Base-by-base conservation (phyloP, 1,284 basidiomycete genomes). In the Coniferiporia sulphurascens region DNA sequence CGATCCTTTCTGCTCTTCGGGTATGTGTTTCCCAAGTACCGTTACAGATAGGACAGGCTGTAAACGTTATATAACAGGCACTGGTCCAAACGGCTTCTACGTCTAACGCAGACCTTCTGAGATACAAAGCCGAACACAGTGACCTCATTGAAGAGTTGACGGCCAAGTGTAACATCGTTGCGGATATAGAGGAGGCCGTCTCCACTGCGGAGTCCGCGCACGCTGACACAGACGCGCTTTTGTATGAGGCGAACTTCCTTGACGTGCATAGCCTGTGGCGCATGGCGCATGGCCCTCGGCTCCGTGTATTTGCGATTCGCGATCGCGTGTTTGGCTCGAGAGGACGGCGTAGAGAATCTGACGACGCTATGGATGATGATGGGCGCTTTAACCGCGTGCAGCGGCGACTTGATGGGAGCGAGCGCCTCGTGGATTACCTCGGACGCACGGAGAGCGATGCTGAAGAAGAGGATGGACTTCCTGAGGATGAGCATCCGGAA, bases 401-500 rank as follows among this genome's bases (percentile, higher is more conserved):
- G 68, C 84, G 84, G 83, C 83, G 80, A 59, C 70, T 89, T 43
- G 85, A 86, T 65, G 87, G 86, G 5, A 65, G 68, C 41, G 78
- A 81, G 68, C 72, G 81, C 49, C 69, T 84, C 1, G 87, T 91
- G 52, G 88, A 91, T 69, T 70, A 73, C 41, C 67, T 82, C 46
- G 88, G 89, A 12, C 74, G 87, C 50, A 90, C 86, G 58, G 87
- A 88, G 73, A 83, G 81, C 62, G 88, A 91, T 70, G 87, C 77
- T 21, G 86, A 86, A 65, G 88, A 90, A 64, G 89, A 91, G 69
- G 72, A 71, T 45, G 73, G 67, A 53, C 70, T 82, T 4, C 80
- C 79, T 38, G 55, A 63, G 58, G 41, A 55, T 34, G 41, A 27
- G 48, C 54, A 49, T 36, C 32, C 55, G 38, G 55, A 60, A 45